A percentile compares a stretch with the other conserved stretches of the same genome.
Conservation (phyloP, 192 early-diverging fungal species). For the Mortierella claussenii region DNA sequence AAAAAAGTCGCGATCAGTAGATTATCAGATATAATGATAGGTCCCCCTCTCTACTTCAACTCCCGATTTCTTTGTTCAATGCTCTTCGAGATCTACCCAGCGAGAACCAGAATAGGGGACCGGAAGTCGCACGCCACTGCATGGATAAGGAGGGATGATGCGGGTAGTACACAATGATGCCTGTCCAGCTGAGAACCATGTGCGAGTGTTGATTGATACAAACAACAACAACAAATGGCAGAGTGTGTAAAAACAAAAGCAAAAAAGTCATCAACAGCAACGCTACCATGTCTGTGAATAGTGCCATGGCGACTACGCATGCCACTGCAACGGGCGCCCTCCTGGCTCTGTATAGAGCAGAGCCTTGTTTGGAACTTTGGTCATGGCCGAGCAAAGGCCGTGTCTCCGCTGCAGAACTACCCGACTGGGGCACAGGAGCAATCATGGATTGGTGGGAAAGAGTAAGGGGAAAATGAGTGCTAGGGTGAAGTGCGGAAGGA, state of each 20-base stretch:
- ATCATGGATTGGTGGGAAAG: conserved; percentile 14
- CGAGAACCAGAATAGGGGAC: too few relatives aligned
- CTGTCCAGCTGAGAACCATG: too few relatives aligned
- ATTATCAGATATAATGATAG: conserved; percentile 16
- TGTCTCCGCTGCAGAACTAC: conserved; percentile 10
- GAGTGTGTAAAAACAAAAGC: background rate
- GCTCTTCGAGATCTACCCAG: too few relatives aligned
- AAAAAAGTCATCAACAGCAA: background rate
- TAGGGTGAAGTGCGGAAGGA: background rate
- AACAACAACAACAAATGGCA: background rate
- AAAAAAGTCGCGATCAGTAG: background rate
- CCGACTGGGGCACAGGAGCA: conserved; percentile 25
- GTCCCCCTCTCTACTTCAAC: background rate
- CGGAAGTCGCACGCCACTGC: too few relatives aligned
- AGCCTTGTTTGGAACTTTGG: conserved; percentile 2
- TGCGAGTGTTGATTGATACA: background rate
- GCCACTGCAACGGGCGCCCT: conserved; percentile 53
- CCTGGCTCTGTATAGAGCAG: conserved; percentile 33
- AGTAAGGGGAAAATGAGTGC: background rate
- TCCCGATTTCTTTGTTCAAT: background rate
- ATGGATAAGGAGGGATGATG: too few relatives aligned
- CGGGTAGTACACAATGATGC: too few relatives aligned
- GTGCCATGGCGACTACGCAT: conserved; percentile 64
- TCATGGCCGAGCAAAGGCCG: conserved; percentile 15
- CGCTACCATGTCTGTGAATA: conserved; percentile 65